Percentiles rank a stretch among this genome's conserved stretches.
Conservation (phyloP, 331 rosid genomes). For the Malus hybrid region DNA sequence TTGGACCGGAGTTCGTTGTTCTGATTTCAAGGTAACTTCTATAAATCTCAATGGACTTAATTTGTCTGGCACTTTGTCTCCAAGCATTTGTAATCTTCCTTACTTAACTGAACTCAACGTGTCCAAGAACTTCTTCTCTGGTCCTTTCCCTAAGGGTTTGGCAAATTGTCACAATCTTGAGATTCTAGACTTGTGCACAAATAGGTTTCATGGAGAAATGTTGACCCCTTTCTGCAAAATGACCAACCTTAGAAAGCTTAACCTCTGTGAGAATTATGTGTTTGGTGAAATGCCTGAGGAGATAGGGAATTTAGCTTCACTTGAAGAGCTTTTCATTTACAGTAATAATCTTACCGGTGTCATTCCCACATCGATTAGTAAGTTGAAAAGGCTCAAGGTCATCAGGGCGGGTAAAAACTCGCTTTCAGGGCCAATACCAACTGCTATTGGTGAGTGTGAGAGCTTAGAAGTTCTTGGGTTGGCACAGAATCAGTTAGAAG, state of each 20-base stretch:
- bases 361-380: constrained; percentile 47
- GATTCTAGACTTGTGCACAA: constrained; percentile 65
- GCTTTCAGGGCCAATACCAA: constrained; percentile 53
- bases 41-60: constrained; percentile 36
- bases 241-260: constrained; percentile 44
- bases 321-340: constrained; percentile 63
- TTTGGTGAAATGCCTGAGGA: constrained; percentile 38
- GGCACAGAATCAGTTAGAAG: constrained; percentile 57
- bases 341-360: constrained; percentile 58
- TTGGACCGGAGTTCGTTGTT: constrained; percentile 64
- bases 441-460: constrained; percentile 44
- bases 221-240: constrained; percentile 32
- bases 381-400: constrained; percentile 48
- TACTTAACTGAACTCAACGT: constrained; percentile 43
- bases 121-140: constrained; percentile 54
- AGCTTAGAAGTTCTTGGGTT: constrained; percentile 58
- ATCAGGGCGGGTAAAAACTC: constrained; percentile 56
- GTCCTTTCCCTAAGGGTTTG: constrained; percentile 42
- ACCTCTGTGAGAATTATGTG: constrained; percentile 61
- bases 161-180: constrained; percentile 42
- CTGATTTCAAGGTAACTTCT: constrained; percentile 47
- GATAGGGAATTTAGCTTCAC: constrained; percentile 43
- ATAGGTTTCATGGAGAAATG: constrained; percentile 56
- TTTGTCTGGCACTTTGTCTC: constrained; percentile 54
- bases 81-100: constrained; percentile 47